Base-by-base conservation (phyloP, 2,329 filamentous ascomycete genomes). In the Verticillium nonalfalfae region DNA sequence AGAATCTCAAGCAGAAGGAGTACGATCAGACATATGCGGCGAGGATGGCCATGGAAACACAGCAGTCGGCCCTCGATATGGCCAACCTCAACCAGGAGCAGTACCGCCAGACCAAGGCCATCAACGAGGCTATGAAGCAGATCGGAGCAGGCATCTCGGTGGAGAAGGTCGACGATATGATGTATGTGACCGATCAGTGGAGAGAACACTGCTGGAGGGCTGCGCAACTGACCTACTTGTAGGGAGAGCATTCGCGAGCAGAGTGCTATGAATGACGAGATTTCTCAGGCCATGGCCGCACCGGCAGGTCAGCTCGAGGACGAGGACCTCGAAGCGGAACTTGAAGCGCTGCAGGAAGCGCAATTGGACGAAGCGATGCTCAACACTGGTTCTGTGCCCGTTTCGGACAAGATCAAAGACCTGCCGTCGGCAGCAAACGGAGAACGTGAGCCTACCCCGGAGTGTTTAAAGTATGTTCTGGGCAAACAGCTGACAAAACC, bases 51-150 rank as follows among this genome's bases (percentile, higher is more conserved):
- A 83, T 99, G 55, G 95, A 99, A 76, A 90, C 93, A 72, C 93
- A 99, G 75, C 96, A 98, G 72, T 95, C 95, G 75, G 89, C 91
- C 63, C 98, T 99, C 80, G 95, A 99, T 78, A 92, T 93, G 57
- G 95, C 95, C 64, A 99, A 98, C 75, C 97, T 99, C 81, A 99
- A 99, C 82, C 89, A 94, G 78, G 93, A 97, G 81, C 99, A 95
- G 13, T 82, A 98, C 66, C 85, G 89, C 68, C 94, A 93, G 7
- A 97, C 99, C 93, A 89, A 96, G 85, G 89, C 89, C 73, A 94
- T 95, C 11, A 88, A 91, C 66, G 80, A 87, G 64, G 95, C 94
- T 39, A 98, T 99, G 93, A 90, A 93, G 80, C 81, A 89, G 66
- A 99, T 99, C 69, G 93, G 98, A 74, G 89, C 88, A 69, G 90